phyloP scores from a whole-genome alignment of 108 stramenopile genomes.

The Skeletonema potamos region DNA sequence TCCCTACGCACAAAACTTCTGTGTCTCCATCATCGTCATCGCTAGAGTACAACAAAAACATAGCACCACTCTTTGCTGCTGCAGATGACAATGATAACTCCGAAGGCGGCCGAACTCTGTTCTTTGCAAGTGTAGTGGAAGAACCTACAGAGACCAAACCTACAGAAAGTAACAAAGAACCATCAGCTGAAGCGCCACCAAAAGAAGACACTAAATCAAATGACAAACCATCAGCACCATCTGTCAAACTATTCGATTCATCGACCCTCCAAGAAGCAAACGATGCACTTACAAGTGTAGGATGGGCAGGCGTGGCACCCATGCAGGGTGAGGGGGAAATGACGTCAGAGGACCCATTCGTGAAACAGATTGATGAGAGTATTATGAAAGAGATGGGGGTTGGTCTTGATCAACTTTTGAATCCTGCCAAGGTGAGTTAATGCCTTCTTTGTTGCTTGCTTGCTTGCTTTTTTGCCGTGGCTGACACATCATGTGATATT shows the following conservation, averaged over 20 bases:
- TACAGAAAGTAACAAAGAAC: neutral
- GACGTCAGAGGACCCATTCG: conserved; percentile 83
- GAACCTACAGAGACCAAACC: neutral
- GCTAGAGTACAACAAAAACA: neutral
- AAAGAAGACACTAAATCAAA: neutral
- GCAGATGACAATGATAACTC: neutral
- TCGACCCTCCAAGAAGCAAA: conserved; percentile 53
- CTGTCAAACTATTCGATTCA: conserved; percentile 12
- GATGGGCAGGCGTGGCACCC: conserved; percentile 54
- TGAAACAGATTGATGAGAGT: conserved; percentile 66
- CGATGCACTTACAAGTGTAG: conserved; percentile 66
- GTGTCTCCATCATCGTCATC: neutral
- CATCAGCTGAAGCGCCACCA: neutral
- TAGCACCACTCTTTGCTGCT: neutral
- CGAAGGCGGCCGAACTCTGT: neutral
- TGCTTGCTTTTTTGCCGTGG: neutral
- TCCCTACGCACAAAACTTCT: neutral
- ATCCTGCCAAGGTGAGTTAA: conserved; percentile 81
- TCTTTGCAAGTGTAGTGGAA: neutral
- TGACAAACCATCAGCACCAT: neutral
- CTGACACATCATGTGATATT: neutral
- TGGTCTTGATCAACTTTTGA: conserved; percentile 77
- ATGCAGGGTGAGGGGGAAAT: conserved; percentile 42
- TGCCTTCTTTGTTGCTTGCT: neutral
- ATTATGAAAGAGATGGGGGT: conserved; percentile 77